Conservation (phyloP, 306 rosid genomes). For the Sicyos baderoa region DNA sequence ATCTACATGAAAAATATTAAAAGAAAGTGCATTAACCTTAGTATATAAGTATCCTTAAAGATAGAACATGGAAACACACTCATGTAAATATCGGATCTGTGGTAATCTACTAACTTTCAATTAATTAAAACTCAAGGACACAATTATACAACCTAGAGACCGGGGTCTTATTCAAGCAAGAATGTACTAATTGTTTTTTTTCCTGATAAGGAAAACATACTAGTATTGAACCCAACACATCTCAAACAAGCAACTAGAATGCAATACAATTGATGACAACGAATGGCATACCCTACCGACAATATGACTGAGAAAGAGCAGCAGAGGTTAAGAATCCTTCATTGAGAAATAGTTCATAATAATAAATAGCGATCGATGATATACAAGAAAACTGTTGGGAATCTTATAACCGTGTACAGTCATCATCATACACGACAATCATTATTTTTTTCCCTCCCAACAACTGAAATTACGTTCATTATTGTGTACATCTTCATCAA, state of each 20-base stretch:
- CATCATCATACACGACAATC: not conserved
- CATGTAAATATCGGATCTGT: not conserved
- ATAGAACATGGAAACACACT: not conserved
- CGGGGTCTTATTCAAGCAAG: not conserved
- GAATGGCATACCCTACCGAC: not conserved
- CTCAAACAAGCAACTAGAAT: not conserved
- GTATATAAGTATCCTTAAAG: constrained; percentile 2
- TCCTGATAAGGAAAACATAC: too few species aligned
- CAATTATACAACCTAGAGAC: constrained; percentile 9
- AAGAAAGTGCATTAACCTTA: not conserved
- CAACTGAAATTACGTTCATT: not conserved
- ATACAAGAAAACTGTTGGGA: not conserved
- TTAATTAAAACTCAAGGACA: not conserved
- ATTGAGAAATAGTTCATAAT: not conserved
- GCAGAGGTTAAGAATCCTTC: not conserved
- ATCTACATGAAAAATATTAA: constrained; percentile 41
- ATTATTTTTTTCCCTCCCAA: not conserved
- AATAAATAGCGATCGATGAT: not conserved
- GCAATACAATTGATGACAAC: not conserved
- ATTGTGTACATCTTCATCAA: constrained; percentile 2
- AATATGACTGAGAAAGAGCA: not conserved
- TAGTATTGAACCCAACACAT: too few species aligned
- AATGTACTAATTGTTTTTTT: too few species aligned
- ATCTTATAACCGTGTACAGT: not conserved
- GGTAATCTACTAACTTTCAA: not conserved